Conservation (phyloP, 116 monocot species). For the Iris pallida region DNA sequence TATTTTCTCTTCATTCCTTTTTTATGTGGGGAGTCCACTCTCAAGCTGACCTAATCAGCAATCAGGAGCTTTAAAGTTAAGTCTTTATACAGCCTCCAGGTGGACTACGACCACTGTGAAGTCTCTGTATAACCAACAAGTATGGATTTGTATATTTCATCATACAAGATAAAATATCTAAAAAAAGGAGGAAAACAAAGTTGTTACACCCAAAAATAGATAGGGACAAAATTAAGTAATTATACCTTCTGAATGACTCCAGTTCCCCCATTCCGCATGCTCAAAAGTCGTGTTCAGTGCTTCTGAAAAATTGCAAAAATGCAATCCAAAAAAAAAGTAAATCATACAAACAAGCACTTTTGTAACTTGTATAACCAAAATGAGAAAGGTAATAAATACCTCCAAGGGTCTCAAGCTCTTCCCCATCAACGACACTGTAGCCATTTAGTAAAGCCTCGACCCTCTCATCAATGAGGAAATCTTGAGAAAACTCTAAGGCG, state of each 20-base stretch:
- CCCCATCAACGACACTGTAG: conserved; percentile 49
- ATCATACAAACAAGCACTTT: neutral
- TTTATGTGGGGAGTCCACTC: no score
- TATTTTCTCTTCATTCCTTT: no score
- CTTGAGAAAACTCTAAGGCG: conserved; percentile 21
- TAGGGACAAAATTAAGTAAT: neutral
- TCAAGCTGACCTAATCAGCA: no score
- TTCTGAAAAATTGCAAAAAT: conserved; percentile 44
- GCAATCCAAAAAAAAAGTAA: neutral
- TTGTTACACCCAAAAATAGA: neutral
- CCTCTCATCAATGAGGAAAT: conserved; percentile 70
- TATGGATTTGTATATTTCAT: no score
- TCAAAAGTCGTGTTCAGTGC: conserved; percentile 59
- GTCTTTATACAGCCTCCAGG: no score
- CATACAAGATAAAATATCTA: neutral
- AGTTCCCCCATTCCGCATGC: conserved; percentile 68
- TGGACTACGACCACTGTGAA: no score
- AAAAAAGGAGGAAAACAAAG: neutral
- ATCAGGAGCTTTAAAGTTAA: no score
- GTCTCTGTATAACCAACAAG: no score
- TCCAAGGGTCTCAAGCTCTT: conserved; percentile 75
- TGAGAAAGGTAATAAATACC: conserved; percentile 40
- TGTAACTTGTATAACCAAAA: no score
- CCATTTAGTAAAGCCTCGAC: conserved; percentile 75
- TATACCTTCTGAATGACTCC: conserved; percentile 83